Evolutionary conservation across 169 alveolate species (phyloP), one percentile per base, ranked within the genome.

Genomic region (Plasmodium falciparum): DNA sequence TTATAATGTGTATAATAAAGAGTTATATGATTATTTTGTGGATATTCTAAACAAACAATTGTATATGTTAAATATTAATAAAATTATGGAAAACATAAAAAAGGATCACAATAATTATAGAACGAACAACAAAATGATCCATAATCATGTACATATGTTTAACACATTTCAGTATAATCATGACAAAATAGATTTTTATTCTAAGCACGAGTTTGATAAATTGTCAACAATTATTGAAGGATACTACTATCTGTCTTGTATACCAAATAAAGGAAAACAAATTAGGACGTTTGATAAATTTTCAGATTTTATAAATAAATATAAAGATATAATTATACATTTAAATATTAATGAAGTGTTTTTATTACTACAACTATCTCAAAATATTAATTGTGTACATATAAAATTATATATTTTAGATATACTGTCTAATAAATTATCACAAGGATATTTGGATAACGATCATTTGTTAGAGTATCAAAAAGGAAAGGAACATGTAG

Each of bases 231-330:
- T 85, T 47, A 61, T 85, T 26, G 29, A 71, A 2, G 70, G 75
- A 17, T 58, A 52, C 39, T 85, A 85, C 47, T 63, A 85, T 62
- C 47, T 85, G 12, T 65, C 92, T 6, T 58, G 92, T 15, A 71
- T 85, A 24, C 17, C 15, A 67, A 29, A 5, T 3, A 33, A 33
- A 33, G 45, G 45, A 33, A 33, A 7, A 0, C 45, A 33, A 5
- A 4, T 5, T 4, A 33, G 0, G 7, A 7, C 6, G 3, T 33
- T 33, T 33, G 1, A 4, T 33, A 33, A 33, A 33, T 33, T 33
- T 33, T 33, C 45, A 33, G 45, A 33, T 33, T 33, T 33, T 33
- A 33, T 33, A 33, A 33, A 33, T 33, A 33, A 33, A 33, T 3
- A 33, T 33, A 33, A 33, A 33, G 45, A 33, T 33, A 33, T 33